These are phyloP conservation scores for Hanseniaspora thailandica DNA, from an alignment of 805 yeast genomes.

Conservation along the genomic window DNA sequence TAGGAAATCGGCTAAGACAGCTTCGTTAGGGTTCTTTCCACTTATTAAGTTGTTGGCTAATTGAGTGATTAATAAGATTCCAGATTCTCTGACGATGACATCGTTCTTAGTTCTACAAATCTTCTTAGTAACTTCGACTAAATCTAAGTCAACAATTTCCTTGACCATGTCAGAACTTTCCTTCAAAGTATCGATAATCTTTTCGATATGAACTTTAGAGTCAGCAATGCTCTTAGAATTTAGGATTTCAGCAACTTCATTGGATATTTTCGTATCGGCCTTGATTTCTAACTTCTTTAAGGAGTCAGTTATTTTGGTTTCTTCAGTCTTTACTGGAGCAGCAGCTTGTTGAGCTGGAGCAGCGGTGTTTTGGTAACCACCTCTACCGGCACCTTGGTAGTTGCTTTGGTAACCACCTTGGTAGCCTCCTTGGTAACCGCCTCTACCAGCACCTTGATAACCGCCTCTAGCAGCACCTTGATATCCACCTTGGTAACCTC, in stretches of 20 bases:
- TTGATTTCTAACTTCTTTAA: conserved; percentile 10
- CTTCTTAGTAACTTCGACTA: conserved; percentile 51
- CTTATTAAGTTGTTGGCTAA: conserved; percentile 48
- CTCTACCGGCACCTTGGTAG: conserved; percentile 4
- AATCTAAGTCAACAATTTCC: conserved; percentile 52
- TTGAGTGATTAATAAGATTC: conserved; percentile 47
- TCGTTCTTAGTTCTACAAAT: conserved; percentile 65
- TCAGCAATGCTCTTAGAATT: conserved; percentile 22
- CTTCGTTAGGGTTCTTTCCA: conserved; percentile 62
- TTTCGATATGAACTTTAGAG: conserved; percentile 19
- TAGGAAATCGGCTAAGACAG: conserved; percentile 54
- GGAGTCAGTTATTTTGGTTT: not conserved
- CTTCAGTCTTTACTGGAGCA: not conserved
- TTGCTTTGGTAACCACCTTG: conserved; percentile 6
- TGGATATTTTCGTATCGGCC: not conserved
- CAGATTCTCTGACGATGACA: conserved; percentile 64
- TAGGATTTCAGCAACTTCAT: not conserved
- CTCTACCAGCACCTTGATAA: not conserved
- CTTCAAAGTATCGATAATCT: not conserved
- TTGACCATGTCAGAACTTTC: conserved; percentile 18
- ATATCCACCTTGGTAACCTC: conserved; percentile 1
- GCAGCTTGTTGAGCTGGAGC: conserved; percentile 38
- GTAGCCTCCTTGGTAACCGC: conserved; percentile 7
- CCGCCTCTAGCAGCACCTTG: conserved; percentile 1
- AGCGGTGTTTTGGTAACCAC: not conserved